These are phyloP conservation scores for Mycena capillaripes DNA, from an alignment of 768 basidiomycete genomes.

Conservation along the genomic window DNA sequence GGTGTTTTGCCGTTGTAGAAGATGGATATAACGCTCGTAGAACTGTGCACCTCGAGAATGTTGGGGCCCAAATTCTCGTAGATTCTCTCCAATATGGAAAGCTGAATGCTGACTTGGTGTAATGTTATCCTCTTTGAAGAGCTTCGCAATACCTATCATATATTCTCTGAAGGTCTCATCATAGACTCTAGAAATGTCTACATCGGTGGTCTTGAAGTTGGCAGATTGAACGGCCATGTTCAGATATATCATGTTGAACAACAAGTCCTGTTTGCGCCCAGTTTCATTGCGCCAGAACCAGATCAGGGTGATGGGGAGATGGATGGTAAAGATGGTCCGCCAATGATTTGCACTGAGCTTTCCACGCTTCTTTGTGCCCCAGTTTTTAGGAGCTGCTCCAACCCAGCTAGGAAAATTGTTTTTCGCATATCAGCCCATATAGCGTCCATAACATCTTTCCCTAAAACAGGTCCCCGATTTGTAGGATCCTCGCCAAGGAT, in stretches of 20 bases:
- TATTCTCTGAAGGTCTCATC: slow-evolving; percentile 37
- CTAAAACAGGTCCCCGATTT: slow-evolving; percentile 26
- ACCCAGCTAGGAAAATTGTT: slow-evolving; percentile 45
- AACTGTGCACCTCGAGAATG: slow-evolving; percentile 32
- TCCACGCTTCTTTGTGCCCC: slow-evolving; percentile 42
- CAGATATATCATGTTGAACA: slow-evolving; percentile 50
- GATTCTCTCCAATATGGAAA: slow-evolving; percentile 45
- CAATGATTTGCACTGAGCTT: slow-evolving; percentile 54
- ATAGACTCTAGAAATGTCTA: slow-evolving; percentile 20
- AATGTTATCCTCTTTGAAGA: slow-evolving; percentile 43
- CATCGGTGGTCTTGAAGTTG: slow-evolving; percentile 32
- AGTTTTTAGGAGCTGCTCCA: slow-evolving; percentile 35
- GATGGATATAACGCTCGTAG: slow-evolving; percentile 37
- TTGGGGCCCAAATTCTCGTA: slow-evolving; percentile 46
- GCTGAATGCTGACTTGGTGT: slow-evolving; percentile 49
- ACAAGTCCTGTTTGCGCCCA: slow-evolving; percentile 33
- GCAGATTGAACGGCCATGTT: slow-evolving; percentile 41
- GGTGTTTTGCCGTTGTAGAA: slow-evolving; percentile 36
- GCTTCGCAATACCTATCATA: slow-evolving; percentile 23
- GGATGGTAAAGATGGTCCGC: slow-evolving; percentile 47
- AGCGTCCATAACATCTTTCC: slow-evolving; percentile 27
- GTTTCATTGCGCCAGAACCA: slow-evolving; percentile 47
- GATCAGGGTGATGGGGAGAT: slow-evolving; percentile 51
- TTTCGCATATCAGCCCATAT: slow-evolving; percentile 38
- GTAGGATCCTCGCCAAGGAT: background rate